Conservation (phyloP, 148 eudicot species). For the Rhododendron griersonianum region DNA sequence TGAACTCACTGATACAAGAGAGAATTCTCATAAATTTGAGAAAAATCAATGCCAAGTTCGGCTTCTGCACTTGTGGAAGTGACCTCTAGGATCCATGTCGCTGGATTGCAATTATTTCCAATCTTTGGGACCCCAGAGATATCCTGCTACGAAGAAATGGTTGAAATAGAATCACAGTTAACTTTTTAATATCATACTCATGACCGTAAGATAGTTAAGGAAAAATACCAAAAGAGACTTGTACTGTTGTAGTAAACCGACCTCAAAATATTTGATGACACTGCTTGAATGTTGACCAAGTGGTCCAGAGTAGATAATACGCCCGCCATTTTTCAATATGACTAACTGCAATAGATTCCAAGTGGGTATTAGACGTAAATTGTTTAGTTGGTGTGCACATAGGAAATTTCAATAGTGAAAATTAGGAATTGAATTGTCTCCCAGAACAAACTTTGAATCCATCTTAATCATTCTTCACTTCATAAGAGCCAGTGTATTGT, state of each 20-base stretch:
- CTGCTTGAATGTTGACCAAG: conserved; percentile 56
- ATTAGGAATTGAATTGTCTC: background rate
- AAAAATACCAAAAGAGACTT: background rate
- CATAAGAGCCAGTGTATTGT: background rate
- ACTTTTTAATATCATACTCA: background rate
- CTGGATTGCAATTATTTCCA: conserved; percentile 67
- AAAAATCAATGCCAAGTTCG: conserved; percentile 59
- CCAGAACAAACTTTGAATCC: background rate
- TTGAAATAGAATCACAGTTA: background rate
- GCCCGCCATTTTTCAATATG: conserved; percentile 66
- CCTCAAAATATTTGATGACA: conserved; percentile 79
- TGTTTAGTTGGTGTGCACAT: no score
- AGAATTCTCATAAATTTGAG: conserved; percentile 47
- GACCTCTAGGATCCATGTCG: conserved; percentile 90
- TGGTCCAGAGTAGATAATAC: conserved; percentile 68
- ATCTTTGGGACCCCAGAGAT: conserved; percentile 66
- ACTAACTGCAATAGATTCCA: conserved; percentile 44
- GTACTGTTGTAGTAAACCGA: conserved; percentile 11
- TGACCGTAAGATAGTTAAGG: background rate
- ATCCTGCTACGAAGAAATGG: conserved; percentile 24
- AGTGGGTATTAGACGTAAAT: background rate
- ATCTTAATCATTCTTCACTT: background rate
- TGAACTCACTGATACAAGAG: conserved; percentile 49
- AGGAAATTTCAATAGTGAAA: background rate
- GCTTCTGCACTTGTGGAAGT: conserved; percentile 68